Percentiles rank a stretch among this genome's conserved stretches.
Conservation (phyloP, 768 basidiomycete species). For the Tulasnella sp. region DNA sequence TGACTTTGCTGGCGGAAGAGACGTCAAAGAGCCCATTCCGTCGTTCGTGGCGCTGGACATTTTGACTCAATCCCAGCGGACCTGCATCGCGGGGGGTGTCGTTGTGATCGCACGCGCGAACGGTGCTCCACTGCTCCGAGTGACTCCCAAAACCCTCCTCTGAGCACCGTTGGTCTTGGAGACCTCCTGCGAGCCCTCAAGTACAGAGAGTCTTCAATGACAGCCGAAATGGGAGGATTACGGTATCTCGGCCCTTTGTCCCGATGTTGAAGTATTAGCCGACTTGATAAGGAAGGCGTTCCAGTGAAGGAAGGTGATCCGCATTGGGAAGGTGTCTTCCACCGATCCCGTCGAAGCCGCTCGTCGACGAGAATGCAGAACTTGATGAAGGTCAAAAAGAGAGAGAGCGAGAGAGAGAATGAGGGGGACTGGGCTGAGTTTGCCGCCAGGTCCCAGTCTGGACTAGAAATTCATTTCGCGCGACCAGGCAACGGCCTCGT, state of each 20-base stretch:
- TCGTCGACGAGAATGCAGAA: not conserved
- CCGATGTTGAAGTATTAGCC: not conserved
- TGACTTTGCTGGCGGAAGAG: not conserved
- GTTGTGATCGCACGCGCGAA: not conserved
- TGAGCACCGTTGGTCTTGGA: not conserved
- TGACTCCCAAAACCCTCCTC: not conserved
- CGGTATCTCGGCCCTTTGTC: not conserved
- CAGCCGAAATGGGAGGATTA: not conserved
- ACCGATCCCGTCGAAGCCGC: not conserved
- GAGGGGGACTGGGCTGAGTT: not conserved
- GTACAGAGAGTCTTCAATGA: not conserved
- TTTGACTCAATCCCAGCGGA: not conserved
- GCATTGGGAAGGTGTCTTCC: not conserved
- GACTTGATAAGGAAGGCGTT: not conserved
- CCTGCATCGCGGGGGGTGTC: not conserved
- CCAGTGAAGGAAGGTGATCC: not conserved
- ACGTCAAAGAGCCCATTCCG: not conserved
- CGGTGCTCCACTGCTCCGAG: not conserved
- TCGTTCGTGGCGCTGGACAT: not conserved
- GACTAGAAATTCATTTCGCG: constrained; percentile 2
- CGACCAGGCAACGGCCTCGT: not conserved
- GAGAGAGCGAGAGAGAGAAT: too few species aligned
- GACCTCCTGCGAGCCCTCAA: not conserved
- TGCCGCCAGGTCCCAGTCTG: not conserved
- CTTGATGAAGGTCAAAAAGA: not conserved